phyloP scores from a whole-genome alignment of 2,329 filamentous ascomycete species.

The Cladobotryum mycophilum region DNA sequence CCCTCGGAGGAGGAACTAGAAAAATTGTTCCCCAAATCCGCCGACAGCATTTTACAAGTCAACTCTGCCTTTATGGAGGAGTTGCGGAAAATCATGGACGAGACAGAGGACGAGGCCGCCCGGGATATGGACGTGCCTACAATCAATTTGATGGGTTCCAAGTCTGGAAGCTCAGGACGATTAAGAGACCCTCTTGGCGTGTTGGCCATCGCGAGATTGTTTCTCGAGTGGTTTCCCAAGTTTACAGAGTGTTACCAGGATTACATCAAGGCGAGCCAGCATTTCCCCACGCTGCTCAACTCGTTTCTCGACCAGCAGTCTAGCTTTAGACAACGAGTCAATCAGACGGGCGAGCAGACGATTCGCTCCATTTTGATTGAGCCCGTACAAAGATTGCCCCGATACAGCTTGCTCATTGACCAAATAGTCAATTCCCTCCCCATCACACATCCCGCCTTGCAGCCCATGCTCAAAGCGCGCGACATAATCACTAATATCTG shows the following conservation, averaged over 20 bases:
- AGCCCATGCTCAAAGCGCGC: constrained; percentile 76
- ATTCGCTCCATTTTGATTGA: constrained; percentile 91
- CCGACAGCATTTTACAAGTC: constrained; percentile 72
- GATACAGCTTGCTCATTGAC: constrained; percentile 94
- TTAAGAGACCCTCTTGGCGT: constrained; percentile 71
- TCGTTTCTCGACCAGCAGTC: constrained; percentile 73
- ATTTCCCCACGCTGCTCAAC: constrained; percentile 76
- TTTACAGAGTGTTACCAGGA: constrained; percentile 89
- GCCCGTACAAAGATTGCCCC: constrained; percentile 86
- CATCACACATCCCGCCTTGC: constrained; percentile 76
- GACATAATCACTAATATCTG: constrained; percentile 97
- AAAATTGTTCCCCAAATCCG: constrained; percentile 72
- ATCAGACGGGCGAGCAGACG: constrained; percentile 81
- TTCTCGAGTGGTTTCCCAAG: constrained; percentile 87
- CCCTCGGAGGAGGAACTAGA: constrained; percentile 67
- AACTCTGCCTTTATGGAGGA: constrained; percentile 77
- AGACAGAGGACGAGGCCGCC: constrained; percentile 74
- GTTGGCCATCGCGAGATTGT: constrained; percentile 68
- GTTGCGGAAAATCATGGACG: constrained; percentile 69
- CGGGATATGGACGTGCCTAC: constrained; percentile 62
- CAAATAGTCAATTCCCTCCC: constrained; percentile 85
- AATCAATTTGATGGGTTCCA: constrained; percentile 35
- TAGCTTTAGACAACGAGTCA: constrained; percentile 73
- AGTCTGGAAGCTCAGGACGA: constrained; percentile 38
- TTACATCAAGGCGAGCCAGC: constrained; percentile 85